Conservation (phyloP, 2,329 filamentous ascomycete genomes). For the Tolypocladium album region DNA sequence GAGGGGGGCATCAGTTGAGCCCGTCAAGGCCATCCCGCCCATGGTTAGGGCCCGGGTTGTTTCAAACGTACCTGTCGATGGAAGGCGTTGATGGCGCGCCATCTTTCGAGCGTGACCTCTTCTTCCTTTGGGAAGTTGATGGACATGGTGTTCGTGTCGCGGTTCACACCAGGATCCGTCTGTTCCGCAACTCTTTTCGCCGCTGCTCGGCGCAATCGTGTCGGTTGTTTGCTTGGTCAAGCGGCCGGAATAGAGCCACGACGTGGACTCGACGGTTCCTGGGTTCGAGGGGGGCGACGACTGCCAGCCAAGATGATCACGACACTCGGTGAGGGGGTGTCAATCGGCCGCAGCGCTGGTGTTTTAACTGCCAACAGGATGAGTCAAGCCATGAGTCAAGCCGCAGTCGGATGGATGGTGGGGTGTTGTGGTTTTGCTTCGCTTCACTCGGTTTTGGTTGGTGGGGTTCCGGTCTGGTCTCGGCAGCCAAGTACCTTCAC, state of each 20-base stretch:
- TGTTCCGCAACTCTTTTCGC: neutral
- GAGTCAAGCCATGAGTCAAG: neutral
- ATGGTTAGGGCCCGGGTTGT: neutral
- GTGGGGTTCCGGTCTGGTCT: neutral
- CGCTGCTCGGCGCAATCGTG: neutral
- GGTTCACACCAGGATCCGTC: neutral
- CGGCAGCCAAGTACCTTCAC: neutral
- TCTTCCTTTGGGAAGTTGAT: constrained; percentile 92
- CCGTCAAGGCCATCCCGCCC: too few relatives aligned
- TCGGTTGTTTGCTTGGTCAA: neutral
- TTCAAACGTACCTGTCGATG: constrained; percentile 54
- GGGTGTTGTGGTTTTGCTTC: neutral
- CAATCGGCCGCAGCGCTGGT: neutral
- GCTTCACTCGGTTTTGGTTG: neutral
- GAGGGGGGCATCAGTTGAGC: neutral
- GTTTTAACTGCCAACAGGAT: neutral
- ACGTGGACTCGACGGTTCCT: neutral
- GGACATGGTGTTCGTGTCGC: constrained; percentile 44
- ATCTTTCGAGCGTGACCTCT: constrained; percentile 71
- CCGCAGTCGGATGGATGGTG: neutral
- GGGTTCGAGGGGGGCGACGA: neutral
- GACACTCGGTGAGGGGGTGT: neutral
- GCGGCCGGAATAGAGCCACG: neutral
- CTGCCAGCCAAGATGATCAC: neutral
- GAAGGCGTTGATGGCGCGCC: constrained; percentile 90